Conservation (phyloP, 163 green algal species). For the Scenedesmus sp. region DNA sequence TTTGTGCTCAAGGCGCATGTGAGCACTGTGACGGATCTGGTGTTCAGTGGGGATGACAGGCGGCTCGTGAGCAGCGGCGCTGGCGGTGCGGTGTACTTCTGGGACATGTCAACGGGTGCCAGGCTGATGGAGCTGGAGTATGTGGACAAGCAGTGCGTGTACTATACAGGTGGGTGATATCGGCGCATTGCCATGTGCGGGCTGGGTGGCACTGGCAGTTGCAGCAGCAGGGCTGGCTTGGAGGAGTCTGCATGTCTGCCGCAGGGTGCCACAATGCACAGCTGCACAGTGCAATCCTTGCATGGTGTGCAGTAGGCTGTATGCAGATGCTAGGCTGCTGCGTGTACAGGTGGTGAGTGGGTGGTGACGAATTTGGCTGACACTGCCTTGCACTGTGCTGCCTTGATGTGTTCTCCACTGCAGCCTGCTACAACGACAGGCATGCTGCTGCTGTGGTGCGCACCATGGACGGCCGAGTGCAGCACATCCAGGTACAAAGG, state of each 20-base stretch:
- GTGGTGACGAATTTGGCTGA: not conserved
- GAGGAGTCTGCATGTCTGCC: not conserved
- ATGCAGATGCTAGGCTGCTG: not conserved
- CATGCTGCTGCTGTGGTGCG: slow-evolving; percentile 59
- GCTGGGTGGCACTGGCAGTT: not conserved
- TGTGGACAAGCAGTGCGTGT: slow-evolving; percentile 75
- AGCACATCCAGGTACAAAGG: slow-evolving; percentile 58
- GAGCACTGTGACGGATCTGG: slow-evolving; percentile 64
- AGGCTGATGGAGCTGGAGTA: slow-evolving; percentile 64
- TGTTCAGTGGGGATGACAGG: slow-evolving; percentile 63
- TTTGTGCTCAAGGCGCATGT: slow-evolving; percentile 68
- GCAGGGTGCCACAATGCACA: not conserved
- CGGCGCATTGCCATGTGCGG: not conserved
- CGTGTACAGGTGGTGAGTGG: not conserved
- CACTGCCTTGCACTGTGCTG: not conserved
- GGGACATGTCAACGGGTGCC: slow-evolving; percentile 57
- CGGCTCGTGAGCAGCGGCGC: slow-evolving; percentile 67
- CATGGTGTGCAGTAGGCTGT: not conserved
- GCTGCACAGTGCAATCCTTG: not conserved
- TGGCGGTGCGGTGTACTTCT: slow-evolving; percentile 77
- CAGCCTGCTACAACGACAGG: slow-evolving; percentile 30
- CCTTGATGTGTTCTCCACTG: not conserved
- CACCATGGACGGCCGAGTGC: slow-evolving; percentile 65
- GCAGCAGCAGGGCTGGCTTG: not conserved
- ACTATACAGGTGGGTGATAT: slow-evolving; percentile 44